Evolutionary conservation across 208 protist species (phyloP), one percentile per base, ranked within the genome.

Genomic region (Crithidia bombi): DNA sequence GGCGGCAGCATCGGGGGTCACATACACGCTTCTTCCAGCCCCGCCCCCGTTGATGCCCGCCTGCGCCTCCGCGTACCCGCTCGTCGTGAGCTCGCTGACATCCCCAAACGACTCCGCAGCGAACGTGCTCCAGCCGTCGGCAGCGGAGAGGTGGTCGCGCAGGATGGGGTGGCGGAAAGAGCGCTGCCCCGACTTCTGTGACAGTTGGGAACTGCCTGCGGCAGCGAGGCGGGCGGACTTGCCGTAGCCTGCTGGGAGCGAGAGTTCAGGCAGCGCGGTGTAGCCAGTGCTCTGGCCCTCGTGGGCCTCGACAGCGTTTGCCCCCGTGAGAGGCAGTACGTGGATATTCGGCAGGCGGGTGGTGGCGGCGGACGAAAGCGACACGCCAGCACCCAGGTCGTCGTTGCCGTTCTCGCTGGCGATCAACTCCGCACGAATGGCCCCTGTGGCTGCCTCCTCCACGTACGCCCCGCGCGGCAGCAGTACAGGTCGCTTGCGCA

Each of bases 401-500:
- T 51, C 38, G 28, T 39, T 39, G 41, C 14, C 25, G 41, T 39
- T 21, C 3, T 4, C 28, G 33, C 51, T 49, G 11, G 25, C 28
- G 25, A 66, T 5, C 21, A 89, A 50, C 39, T 54, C 62, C 1
- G 83, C 77, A 1, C 62, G 43, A 38, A 95, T 85, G 25, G 74
- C 75, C 14, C 90, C 87, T 2, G 72, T 87, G 26, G 19, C 57
- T 11, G 77, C 33, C 55, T 95, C 84, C 62, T 84, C 70, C 55
- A 77, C 76, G 69, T 84, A 95, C 35, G 39, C 59, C 2, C 69
- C 87, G 5, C 69, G 73, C 5, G 90, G 90, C 39, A 95, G 46
- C 41, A 95, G 68, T 28, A 90, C 76, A 15, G 90, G 90, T 50
- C 71, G 70, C 52, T 83, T 68, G 26, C 86, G 78, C 50, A 95